Base-by-base conservation (phyloP, 2,329 filamentous ascomycete genomes). In the Ceratocystis cubensis region DNA sequence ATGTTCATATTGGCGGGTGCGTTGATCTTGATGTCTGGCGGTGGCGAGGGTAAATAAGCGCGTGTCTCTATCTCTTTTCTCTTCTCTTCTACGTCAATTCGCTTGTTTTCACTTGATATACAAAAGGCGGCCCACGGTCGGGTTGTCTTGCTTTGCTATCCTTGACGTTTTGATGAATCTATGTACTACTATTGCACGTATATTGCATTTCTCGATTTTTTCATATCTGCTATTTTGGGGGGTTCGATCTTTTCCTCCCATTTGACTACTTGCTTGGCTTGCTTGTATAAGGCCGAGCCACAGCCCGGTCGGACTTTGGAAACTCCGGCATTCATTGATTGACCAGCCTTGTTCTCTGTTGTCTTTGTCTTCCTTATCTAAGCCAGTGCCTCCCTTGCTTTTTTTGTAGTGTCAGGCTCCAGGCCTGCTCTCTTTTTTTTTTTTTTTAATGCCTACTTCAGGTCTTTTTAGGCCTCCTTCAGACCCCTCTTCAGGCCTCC, bases 1-100 rank as follows among this genome's bases (percentile, higher is more conserved):
- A 88, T 84, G 84, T 73, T 84, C 70, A 75, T 85, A 74, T 80
- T 76, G 22, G 78, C 83, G 33, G 79, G 78, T 30, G 76, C 80
- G 33, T 71, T 87, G 62, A 73, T 88, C 70, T 73, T 83, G 5
- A 71, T 85, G 69, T 77, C 80, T 63, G 79, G 80, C 59, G 80
- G 82, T 64, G 82, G 80, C 37, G 78, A 78, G 10, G 78, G 79
- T 70, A 82, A 83, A 75, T 82, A 78, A 57, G 37, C 61, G 48
- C 46, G 15, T 59, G 30, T 65, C 61, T 28, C 20, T 37, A 17
- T 50, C 46, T 25, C 17, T 61, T 41, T 37, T 50, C 46, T 61
- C 37, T 65, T 65, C 53, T 59, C 53, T 37, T 53, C 25, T 22
- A 13, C 28, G 56, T 59, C 56, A 59, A 59, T 28, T 59, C 13